Conservation (phyloP, 257 asterid species). For the Forsythia viridissima region DNA sequence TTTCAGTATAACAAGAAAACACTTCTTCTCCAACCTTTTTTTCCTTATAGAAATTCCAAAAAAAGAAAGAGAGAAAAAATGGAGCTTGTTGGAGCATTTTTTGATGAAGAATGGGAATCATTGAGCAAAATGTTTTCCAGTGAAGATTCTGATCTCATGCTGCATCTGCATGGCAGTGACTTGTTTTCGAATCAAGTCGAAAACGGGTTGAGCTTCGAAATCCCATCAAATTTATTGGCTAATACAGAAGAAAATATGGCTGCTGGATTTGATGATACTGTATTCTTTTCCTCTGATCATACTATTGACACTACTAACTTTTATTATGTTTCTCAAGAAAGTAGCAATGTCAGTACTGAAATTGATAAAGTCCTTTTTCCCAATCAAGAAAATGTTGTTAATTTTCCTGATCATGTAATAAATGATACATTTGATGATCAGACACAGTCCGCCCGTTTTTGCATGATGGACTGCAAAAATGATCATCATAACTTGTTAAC, state of each 20-base stretch:
- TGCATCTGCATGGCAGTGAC: slow-evolving; percentile 34
- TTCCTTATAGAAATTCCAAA: neutral
- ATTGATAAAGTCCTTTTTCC: slow-evolving; percentile 22
- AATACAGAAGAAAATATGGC: slow-evolving; percentile 12
- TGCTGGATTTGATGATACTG: slow-evolving; percentile 7
- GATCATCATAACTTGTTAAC: slow-evolving; percentile 2
- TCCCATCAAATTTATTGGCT: slow-evolving; percentile 21
- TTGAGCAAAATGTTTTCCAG: slow-evolving; percentile 58
- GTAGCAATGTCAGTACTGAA: slow-evolving; percentile 40
- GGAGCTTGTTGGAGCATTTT: slow-evolving; percentile 59
- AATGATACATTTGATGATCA: too few species aligned
- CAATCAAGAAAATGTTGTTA: slow-evolving; percentile 13
- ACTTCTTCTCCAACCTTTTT: neutral
- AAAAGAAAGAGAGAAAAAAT: slow-evolving; percentile 24
- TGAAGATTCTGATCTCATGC: slow-evolving; percentile 48
- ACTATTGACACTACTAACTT: slow-evolving; percentile 25
- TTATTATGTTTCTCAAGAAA: slow-evolving; percentile 53
- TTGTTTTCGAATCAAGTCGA: slow-evolving; percentile 13
- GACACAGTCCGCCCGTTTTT: neutral
- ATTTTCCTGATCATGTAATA: slow-evolving; percentile 9
- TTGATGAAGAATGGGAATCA: slow-evolving; percentile 76
- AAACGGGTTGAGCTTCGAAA: neutral
- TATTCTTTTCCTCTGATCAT: slow-evolving; percentile 16
- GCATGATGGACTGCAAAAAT: slow-evolving; percentile 10
- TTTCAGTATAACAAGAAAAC: slow-evolving; percentile 6